Conservation (phyloP, 768 basidiomycete genomes). For the Boletus huronensis region DNA sequence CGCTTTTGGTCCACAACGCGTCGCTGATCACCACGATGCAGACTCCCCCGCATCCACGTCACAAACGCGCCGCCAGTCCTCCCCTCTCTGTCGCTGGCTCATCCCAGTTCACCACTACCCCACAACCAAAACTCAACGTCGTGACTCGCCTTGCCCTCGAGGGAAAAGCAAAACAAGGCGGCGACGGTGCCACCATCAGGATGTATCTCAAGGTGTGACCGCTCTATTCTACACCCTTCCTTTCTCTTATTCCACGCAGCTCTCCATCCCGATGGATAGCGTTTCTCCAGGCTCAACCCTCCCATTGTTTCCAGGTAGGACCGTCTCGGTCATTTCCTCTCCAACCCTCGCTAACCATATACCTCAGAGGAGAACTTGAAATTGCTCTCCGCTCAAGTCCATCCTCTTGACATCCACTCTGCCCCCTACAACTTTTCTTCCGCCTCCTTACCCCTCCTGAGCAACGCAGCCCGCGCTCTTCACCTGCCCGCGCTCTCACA, state of each 20-base stretch:
- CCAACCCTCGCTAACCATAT: background rate
- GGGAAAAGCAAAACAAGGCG: constrained; percentile 63
- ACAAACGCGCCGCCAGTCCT: constrained; percentile 31
- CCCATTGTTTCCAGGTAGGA: constrained; percentile 67
- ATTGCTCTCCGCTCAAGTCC: constrained; percentile 67
- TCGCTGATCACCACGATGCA: constrained; percentile 5
- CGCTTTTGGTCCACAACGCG: constrained; percentile 10
- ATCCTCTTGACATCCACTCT: constrained; percentile 69
- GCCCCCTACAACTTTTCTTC: constrained; percentile 75
- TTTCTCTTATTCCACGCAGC: constrained; percentile 35
- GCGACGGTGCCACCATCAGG: constrained; percentile 63
- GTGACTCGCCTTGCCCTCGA: constrained; percentile 74
- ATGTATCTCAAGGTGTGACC: constrained; percentile 71
- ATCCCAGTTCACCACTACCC: constrained; percentile 43
- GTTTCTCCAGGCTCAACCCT: constrained; percentile 65
- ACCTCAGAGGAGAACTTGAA: constrained; percentile 73
- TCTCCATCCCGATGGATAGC: constrained; percentile 64
- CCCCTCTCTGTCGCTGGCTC: constrained; percentile 34
- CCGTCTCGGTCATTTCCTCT: background rate
- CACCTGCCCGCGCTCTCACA: constrained; percentile 59
- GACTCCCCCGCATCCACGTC: constrained; percentile 24
- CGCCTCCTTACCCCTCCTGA: constrained; percentile 55
- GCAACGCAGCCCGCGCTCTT: constrained; percentile 65
- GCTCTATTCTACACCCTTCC: background rate
- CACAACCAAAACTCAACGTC: constrained; percentile 55